These are phyloP conservation scores for Extremus antarcticus DNA, from an alignment of 495 filamentous ascomycete species.

Conservation along the genomic window DNA sequence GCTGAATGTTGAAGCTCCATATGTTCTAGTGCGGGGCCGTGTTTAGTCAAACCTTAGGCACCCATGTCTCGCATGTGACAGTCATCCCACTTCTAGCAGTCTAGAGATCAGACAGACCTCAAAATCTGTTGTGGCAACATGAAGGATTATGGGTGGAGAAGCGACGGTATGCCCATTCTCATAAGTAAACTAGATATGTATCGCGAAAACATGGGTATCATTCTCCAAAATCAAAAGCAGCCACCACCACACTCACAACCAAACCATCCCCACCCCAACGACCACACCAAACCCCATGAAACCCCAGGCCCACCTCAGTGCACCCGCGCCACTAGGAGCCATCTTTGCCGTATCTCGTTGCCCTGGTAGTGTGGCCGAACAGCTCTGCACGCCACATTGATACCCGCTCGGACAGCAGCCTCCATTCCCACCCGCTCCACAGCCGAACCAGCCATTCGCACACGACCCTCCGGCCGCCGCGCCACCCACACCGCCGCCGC, in stretches of 20 bases:
- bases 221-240: no score
- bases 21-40: not conserved
- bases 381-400: conserved; percentile 57
- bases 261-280: conserved; percentile 19
- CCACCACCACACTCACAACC: no score
- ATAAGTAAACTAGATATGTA: no score
- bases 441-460: conserved; percentile 68
- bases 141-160: no score
- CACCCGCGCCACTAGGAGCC: conserved; percentile 26
- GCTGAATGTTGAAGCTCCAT: no score
- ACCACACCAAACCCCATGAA: conserved; percentile 10
- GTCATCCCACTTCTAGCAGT: no score
- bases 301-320: conserved; percentile 13
- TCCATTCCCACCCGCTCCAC: conserved; percentile 52
- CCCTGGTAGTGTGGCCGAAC: conserved; percentile 46
- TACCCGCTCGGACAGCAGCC: conserved; percentile 73
- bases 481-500: not conserved
- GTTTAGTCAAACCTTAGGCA: no score
- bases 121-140: no score
- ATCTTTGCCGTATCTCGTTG: conserved; percentile 50
- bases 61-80: no score
- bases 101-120: no score
- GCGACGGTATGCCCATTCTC: no score
- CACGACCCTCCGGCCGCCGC: conserved; percentile 37
- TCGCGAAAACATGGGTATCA: not conserved